These are phyloP conservation scores for Nitzschia sp. DNA, from an alignment of 108 stramenopile genomes.

Conservation along the genomic window DNA sequence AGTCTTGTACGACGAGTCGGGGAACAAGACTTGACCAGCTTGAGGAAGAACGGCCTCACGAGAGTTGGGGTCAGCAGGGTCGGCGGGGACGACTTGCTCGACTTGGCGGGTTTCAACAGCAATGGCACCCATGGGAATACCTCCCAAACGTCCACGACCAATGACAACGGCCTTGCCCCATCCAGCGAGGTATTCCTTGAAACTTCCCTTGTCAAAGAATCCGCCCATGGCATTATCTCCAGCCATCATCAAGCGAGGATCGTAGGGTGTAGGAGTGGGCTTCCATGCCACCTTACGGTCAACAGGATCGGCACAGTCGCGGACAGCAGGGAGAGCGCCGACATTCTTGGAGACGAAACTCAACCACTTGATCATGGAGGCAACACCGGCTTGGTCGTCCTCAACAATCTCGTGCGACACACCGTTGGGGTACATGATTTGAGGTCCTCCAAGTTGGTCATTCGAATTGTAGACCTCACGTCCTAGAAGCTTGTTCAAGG, in stretches of 20 bases:
- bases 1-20: conserved; percentile 98
- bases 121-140: conserved; percentile 97
- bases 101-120: conserved; percentile 95
- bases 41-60: conserved; percentile 95
- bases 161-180: conserved; percentile 98
- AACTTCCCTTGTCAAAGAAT: conserved; percentile 96
- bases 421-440: conserved; percentile 98
- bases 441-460: conserved; percentile 98
- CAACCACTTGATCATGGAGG: conserved; percentile 90
- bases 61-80: conserved; percentile 96
- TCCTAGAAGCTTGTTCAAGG: conserved; percentile 97
- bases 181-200: conserved; percentile 93
- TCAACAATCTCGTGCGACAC: conserved; percentile 91
- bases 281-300: conserved; percentile 85
- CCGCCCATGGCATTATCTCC: conserved; percentile 79
- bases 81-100: conserved; percentile 94
- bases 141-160: conserved; percentile 96
- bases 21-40: conserved; percentile 97
- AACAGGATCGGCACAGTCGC: conserved; percentile 84
- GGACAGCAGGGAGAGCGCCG: conserved; percentile 66
- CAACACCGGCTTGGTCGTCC: conserved; percentile 93
- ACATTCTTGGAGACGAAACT: conserved; percentile 93
- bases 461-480: conserved; percentile 97
- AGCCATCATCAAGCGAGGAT: conserved; percentile 90
- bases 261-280: conserved; percentile 95